These are phyloP conservation scores for Penicillium steckii DNA, from an alignment of 495 filamentous ascomycete genomes.

Conservation along the genomic window DNA sequence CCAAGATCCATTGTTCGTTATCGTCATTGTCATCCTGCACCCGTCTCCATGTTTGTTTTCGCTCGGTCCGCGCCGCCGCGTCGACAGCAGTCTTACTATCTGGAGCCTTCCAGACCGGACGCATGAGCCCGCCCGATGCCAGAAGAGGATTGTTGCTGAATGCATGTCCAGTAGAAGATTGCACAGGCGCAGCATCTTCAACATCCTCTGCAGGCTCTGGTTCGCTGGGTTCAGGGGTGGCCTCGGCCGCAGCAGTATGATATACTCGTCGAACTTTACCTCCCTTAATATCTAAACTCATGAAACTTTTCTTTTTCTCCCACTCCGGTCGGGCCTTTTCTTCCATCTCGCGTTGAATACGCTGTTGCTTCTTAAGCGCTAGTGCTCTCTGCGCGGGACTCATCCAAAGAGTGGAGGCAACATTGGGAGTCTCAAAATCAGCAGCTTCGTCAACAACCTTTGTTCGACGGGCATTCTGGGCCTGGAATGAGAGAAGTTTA, in stretches of 20 bases:
- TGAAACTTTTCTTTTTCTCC: conserved; percentile 85
- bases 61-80: conserved; percentile 37
- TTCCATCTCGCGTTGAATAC: conserved; percentile 80
- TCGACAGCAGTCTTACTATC: conserved; percentile 43
- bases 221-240: conserved; percentile 27
- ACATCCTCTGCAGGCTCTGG: conserved; percentile 36
- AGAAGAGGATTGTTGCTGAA: conserved; percentile 87
- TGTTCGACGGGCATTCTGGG: conserved; percentile 83
- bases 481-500: conserved; percentile 77
- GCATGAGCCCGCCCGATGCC: conserved; percentile 64
- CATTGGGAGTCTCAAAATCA: conserved; percentile 78
- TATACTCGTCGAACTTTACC: conserved; percentile 73
- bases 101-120: conserved; percentile 69
- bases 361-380: conserved; percentile 89
- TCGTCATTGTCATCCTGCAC: conserved; percentile 90
- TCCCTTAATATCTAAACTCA: conserved; percentile 79
- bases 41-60: conserved; percentile 70
- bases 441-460: conserved; percentile 90
- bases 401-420: conserved; percentile 79
- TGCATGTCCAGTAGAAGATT: conserved; percentile 49
- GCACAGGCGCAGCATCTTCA: conserved; percentile 16
- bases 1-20: conserved; percentile 88
- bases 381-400: conserved; percentile 81
- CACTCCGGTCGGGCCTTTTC: conserved; percentile 89
- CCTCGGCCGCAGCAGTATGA: conserved; percentile 47